These are phyloP conservation scores for Euphorbia neoarborescens DNA, from an alignment of 441 rosid genomes.

Conservation along the genomic window DNA sequence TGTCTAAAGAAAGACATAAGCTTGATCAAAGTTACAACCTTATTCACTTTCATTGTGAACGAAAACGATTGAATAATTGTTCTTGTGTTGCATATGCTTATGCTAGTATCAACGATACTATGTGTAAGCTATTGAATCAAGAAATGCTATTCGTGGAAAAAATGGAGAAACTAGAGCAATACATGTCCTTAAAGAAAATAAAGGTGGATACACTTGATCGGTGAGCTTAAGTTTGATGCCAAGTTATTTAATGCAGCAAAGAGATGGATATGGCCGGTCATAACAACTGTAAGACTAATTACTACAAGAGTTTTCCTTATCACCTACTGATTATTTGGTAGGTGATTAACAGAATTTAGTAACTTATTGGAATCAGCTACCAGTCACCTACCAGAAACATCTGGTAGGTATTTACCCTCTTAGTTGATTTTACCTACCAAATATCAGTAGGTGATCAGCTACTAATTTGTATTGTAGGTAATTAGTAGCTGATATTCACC, in stretches of 20 bases:
- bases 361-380: too few relatives aligned
- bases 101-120: background rate
- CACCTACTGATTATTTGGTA: too few relatives aligned
- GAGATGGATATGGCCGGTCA: background rate
- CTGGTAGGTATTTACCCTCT: too few relatives aligned
- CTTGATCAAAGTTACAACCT: background rate
- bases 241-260: slow-evolving; percentile 11
- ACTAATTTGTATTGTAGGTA: too few relatives aligned
- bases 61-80: slow-evolving; percentile 4
- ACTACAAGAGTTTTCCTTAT: too few relatives aligned
- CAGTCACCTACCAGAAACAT: too few relatives aligned
- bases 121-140: slow-evolving; percentile 7
- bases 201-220: background rate
- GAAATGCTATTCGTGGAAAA: background rate
- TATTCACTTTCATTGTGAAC: background rate
- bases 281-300: too few relatives aligned
- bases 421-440: too few relatives aligned
- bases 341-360: too few relatives aligned
- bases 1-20: slow-evolving; percentile 2
- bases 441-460: too few relatives aligned
- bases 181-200: background rate
- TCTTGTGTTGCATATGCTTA: slow-evolving; percentile 13
- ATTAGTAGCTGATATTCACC: too few relatives aligned
- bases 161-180: background rate
- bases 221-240: background rate